These are phyloP conservation scores for Colletotrichum sansevieriae DNA, from an alignment of 2,329 filamentous ascomycete species.

Conservation along the genomic window DNA sequence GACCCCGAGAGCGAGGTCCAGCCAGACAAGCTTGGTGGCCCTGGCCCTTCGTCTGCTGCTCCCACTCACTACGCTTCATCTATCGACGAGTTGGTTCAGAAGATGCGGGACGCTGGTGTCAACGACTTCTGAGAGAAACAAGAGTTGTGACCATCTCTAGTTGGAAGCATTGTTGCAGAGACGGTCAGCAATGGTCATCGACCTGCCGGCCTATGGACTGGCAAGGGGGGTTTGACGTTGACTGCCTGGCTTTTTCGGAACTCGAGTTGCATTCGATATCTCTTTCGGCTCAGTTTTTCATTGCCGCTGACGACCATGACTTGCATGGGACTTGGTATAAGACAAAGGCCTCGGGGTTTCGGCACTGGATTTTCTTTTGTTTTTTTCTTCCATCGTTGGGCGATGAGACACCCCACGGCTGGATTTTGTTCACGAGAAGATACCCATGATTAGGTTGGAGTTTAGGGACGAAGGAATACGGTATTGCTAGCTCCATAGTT, in stretches of 20 bases:
- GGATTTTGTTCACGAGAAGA: slow-evolving; percentile 10
- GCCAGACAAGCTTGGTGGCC: not conserved
- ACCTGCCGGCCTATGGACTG: too few species aligned
- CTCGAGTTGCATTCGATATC: too few species aligned
- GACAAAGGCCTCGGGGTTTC: not conserved
- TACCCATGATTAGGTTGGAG: slow-evolving; percentile 2
- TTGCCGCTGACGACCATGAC: too few species aligned
- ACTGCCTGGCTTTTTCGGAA: too few species aligned
- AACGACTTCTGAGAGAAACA: not conserved
- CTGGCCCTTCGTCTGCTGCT: slow-evolving; percentile 1
- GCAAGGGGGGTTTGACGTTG: too few species aligned
- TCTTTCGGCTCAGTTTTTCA: too few species aligned
- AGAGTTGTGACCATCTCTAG: not conserved
- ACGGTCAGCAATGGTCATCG: too few species aligned
- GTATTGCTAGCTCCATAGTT: not conserved
- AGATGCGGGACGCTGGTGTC: slow-evolving; percentile 5
- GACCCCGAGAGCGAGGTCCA: not conserved
- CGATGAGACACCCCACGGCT: not conserved
- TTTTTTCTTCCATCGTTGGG: not conserved
- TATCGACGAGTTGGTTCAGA: slow-evolving; percentile 22
- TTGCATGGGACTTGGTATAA: too few species aligned
- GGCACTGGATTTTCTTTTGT: not conserved
- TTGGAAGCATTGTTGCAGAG: not conserved
- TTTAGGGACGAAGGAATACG: slow-evolving; percentile 1
- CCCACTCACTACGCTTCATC: slow-evolving; percentile 22